These are phyloP conservation scores for Leccinellum rugosiceps DNA, from an alignment of 768 basidiomycete species.

Conservation along the genomic window DNA sequence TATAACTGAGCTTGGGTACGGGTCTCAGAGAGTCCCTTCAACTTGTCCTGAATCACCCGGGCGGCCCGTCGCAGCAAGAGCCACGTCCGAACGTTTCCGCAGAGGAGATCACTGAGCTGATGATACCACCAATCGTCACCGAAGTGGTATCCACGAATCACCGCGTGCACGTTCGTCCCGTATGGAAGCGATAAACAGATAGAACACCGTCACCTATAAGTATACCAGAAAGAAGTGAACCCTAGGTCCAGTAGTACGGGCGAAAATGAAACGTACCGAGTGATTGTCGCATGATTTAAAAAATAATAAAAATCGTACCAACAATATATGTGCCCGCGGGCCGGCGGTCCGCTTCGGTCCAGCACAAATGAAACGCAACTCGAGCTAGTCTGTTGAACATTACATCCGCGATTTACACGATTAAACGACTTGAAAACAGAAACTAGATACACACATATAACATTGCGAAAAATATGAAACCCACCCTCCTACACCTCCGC, in stretches of 20 bases:
- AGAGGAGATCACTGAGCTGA: not conserved
- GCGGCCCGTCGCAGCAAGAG: not conserved
- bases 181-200: not conserved
- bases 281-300: not conserved
- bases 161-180: conserved; percentile 2
- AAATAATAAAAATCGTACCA: not conserved
- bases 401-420: not conserved
- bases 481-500: not conserved
- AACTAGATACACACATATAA: not conserved
- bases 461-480: not conserved
- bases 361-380: not conserved
- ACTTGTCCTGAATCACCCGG: not conserved
- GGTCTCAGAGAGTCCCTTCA: not conserved
- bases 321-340: not conserved
- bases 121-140: not conserved
- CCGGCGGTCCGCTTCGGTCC: not conserved
- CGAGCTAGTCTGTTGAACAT: not conserved
- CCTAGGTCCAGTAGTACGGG: not conserved
- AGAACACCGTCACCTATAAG: not conserved
- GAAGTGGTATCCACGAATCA: not conserved
- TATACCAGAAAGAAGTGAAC: not conserved
- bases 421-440: not conserved
- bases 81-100: not conserved
- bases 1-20: not conserved
- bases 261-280: not conserved